Evolutionary conservation across 495 filamentous ascomycete genomes (phyloP).

Genomic region (Neurospora cerealis): DNA sequence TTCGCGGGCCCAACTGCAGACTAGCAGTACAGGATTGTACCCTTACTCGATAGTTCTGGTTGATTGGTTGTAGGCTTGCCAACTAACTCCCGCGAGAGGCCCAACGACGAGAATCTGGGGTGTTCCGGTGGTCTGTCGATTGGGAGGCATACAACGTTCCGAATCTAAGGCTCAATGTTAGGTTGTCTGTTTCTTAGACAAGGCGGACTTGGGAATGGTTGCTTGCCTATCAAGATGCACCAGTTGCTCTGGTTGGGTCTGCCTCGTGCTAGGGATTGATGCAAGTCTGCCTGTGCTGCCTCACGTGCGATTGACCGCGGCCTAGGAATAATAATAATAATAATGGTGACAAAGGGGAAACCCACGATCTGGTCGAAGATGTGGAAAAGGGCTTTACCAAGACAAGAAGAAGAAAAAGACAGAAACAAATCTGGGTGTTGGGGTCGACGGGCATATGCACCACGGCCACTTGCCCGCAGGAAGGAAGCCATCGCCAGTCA

Average conservation of each 20-base stretch:
- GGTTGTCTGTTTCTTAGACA: background rate
- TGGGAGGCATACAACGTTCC: background rate
- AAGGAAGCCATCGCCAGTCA: background rate
- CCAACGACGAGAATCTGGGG: background rate
- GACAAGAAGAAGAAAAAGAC: background rate
- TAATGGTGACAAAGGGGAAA: background rate
- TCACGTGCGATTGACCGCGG: background rate
- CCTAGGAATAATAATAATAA: background rate
- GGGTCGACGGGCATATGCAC: background rate
- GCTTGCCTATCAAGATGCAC: background rate
- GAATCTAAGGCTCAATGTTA: background rate
- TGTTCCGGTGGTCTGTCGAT: background rate
- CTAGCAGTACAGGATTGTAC: background rate
- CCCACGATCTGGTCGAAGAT: background rate
- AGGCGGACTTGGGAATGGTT: background rate
- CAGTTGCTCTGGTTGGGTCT: background rate
- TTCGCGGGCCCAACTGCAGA: background rate
- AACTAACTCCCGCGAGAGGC: background rate
- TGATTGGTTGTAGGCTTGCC: background rate
- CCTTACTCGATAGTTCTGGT: background rate
- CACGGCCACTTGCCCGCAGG: background rate
- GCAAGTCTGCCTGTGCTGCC: background rate
- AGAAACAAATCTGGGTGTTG: background rate
- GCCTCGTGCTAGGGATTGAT: background rate
- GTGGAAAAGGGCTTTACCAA: background rate